phyloP scores from a whole-genome alignment of 2,329 filamentous ascomycete species.

The Curvularia eragrostidis region DNA sequence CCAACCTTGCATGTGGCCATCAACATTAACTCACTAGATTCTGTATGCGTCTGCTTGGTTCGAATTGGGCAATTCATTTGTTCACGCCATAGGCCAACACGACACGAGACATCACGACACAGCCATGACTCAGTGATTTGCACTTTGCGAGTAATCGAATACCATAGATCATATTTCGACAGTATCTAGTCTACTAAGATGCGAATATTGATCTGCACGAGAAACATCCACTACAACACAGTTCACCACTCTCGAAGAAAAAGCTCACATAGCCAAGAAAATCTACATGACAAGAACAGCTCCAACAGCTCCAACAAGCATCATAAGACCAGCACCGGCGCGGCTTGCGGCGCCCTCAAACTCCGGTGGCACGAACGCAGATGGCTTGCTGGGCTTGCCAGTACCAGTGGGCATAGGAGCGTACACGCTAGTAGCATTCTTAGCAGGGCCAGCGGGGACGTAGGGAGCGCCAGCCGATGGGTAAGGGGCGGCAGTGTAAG shows the following conservation, averaged over 20 bases:
- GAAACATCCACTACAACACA: constrained; percentile 4
- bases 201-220: constrained; percentile 9
- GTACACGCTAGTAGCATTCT: constrained; percentile 20
- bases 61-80: too few species aligned
- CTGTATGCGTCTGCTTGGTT: not conserved
- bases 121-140: not conserved
- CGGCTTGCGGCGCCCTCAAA: constrained; percentile 39
- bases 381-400: constrained; percentile 22
- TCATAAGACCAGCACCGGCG: constrained; percentile 29
- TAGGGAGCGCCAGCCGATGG: constrained; percentile 18
- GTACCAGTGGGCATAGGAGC: constrained; percentile 22
- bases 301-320: constrained; percentile 26
- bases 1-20: not conserved
- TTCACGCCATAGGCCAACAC: not conserved
- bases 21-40: not conserved
- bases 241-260: not conserved
- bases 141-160: constrained; percentile 8
- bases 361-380: constrained; percentile 18
- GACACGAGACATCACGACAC: constrained; percentile 2
- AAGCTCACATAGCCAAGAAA: not conserved
- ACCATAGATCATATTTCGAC: not conserved
- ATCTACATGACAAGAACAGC: constrained; percentile 33
- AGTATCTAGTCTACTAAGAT: constrained; percentile 10
- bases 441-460: constrained; percentile 10
- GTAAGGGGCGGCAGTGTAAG: constrained; percentile 20